Evolutionary conservation across 331 rosid species (phyloP).

Genomic region (Arachis monticola): DNA sequence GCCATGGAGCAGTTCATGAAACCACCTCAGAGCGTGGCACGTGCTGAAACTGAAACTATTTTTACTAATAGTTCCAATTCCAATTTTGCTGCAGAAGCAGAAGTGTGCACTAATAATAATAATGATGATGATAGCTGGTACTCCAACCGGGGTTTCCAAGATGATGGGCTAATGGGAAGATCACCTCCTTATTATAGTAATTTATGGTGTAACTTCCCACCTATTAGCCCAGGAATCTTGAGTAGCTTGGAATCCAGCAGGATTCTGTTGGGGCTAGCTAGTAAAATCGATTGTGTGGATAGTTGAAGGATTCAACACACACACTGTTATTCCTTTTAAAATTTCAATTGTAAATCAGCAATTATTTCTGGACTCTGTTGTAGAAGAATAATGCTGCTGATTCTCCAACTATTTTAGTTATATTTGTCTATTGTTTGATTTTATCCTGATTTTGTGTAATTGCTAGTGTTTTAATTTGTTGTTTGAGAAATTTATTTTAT

Average conservation of each 20-base stretch:
- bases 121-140: slow-evolving; percentile 27
- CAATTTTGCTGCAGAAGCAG: not conserved
- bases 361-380: too few species aligned
- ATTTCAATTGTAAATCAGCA: too few species aligned
- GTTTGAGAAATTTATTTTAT: too few species aligned
- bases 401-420: too few species aligned
- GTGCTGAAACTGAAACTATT: slow-evolving; percentile 6
- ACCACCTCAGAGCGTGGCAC: slow-evolving; percentile 38
- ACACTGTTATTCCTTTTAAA: too few species aligned
- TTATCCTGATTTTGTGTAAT: too few species aligned
- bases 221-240: slow-evolving; percentile 58
- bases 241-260: slow-evolving; percentile 48
- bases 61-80: not conserved
- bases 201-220: slow-evolving; percentile 60
- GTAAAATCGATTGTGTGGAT: too few species aligned
- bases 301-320: too few species aligned
- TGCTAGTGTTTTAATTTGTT: too few species aligned
- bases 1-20: slow-evolving; percentile 36
- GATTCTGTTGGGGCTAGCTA: slow-evolving; percentile 16
- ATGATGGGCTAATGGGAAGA: slow-evolving; percentile 7
- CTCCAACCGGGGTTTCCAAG: slow-evolving; percentile 37
- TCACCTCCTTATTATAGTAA: slow-evolving; percentile 48
- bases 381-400: too few species aligned
- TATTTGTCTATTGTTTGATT: too few species aligned
- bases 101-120: too few species aligned